Percentiles rank a stretch among this genome's conserved stretches.
These are phyloP conservation scores for Geotrichum aggregatum DNA, from an alignment of 1,139 yeast species.

Conservation along the genomic window DNA sequence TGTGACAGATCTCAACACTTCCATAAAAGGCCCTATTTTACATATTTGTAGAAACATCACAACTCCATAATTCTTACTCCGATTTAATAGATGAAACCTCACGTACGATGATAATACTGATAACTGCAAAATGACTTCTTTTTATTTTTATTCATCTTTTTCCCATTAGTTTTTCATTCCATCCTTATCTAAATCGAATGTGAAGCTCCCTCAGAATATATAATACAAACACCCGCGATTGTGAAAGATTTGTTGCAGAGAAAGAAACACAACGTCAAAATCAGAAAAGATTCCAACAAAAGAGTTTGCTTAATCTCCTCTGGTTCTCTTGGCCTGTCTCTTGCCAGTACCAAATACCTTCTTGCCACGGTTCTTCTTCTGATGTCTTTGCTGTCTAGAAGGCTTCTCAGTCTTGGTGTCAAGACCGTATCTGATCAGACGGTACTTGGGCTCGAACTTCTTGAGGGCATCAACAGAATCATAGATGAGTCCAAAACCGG, in stretches of 20 bases:
- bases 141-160: no score
- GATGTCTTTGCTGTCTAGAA: constrained; percentile 99
- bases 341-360: constrained; percentile 98
- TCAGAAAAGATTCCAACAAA: not conserved
- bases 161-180: no score
- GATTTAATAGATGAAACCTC: no score
- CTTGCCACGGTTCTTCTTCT: constrained; percentile 99
- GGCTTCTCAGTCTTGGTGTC: constrained; percentile 95
- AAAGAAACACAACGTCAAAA: not conserved
- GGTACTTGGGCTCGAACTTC: constrained; percentile 98
- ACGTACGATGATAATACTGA: no score
- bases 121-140: no score
- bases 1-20: no score
- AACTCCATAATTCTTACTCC: no score
- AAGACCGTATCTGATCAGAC: constrained; percentile 98
- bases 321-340: constrained; percentile 71
- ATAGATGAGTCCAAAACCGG: constrained; percentile 99
- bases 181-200: no score
- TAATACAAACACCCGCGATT: not conserved
- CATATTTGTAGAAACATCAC: no score
- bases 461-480: constrained; percentile 97
- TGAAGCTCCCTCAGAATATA: not conserved
- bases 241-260: no score
- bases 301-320: constrained; percentile 17
- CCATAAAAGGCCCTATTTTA: no score